Base-by-base conservation (phyloP, 2,329 filamentous ascomycete genomes). In the Penicillium sp. region DNA sequence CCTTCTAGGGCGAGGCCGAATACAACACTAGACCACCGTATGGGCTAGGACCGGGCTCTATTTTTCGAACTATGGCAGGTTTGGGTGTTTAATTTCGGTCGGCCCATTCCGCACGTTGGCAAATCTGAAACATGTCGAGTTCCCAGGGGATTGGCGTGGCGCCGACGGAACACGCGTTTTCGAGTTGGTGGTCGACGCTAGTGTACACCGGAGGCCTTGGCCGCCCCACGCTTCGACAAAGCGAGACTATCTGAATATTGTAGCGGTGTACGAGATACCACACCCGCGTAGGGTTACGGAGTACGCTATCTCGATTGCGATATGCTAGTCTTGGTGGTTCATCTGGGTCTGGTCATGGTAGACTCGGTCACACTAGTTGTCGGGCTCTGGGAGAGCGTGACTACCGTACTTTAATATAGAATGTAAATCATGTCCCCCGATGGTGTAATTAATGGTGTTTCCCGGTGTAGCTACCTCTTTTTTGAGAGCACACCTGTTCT, bases 101-200 rank as follows among this genome's bases (percentile, higher is more conserved):
- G 56, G 58, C 31, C 21, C 50, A 23, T 55, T 55, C 56, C 58
- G 58, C 52, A 51, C 44, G 39, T 57, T 60, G 55, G 42, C 50
- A 45, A 53, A 55, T 57, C 57, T 61, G 59, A 61, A 61, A 61
- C 59, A 53, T 24, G 46, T 53, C 45, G 53, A 41, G 45, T 50
- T 51, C 49, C 36, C 18, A 31, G 42, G 23, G 29, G 23, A 36
- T 21, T 24, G 24, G 39, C 21, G 24, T 42, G 13, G 41, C 21
- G 41, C 13, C 41, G 41, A 28, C 26, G 33, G 59, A 57, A 63
- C 61, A 62, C 61, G 60, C 61, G 61, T 62, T 62, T 55, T 58
- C 51, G 56, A 63, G 53, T 52, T 57, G 44, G 44, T 28, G 39
- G 34, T 42, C 45, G 45, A 23, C 56, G 51, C 61, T 62, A 62